Evolutionary conservation across 306 rosid species (phyloP).

Genomic region (Albizia julibrissin): DNA sequence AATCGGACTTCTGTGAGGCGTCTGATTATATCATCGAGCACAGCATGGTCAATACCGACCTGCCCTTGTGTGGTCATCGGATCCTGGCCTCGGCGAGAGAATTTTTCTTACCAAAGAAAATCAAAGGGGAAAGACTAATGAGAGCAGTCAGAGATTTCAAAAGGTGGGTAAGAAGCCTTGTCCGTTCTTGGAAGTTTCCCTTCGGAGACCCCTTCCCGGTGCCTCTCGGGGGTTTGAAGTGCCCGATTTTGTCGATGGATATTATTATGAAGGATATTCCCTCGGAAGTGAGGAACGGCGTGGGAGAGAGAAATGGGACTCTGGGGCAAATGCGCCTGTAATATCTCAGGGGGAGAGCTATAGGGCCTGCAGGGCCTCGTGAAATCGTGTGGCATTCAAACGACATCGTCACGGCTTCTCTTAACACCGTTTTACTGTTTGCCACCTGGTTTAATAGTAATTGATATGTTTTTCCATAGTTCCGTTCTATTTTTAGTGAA

Average conservation of each 20-base stretch:
- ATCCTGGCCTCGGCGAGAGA: conserved; percentile 19
- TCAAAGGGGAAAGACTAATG: neutral
- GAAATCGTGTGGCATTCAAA: neutral
- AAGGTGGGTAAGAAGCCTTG: neutral
- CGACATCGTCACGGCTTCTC: neutral
- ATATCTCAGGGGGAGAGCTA: neutral
- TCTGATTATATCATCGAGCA: conserved; percentile 83
- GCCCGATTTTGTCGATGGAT: conserved; percentile 4
- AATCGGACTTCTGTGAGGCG: conserved; percentile 85
- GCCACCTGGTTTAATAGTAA: too few relatives aligned
- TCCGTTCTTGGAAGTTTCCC: conserved; percentile 6
- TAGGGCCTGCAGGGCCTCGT: neutral
- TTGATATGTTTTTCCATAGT: too few relatives aligned
- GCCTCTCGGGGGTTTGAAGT: neutral
- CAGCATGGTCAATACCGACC: conserved; percentile 65
- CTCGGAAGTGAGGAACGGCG: conserved; percentile 7
- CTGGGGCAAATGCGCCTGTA: neutral
- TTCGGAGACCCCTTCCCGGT: conserved; percentile 3
- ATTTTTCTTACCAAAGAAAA: neutral
- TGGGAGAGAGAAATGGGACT: neutral
- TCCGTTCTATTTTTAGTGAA: too few relatives aligned
- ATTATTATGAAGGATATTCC: neutral
- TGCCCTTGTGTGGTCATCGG: conserved; percentile 46
- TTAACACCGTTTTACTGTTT: neutral
- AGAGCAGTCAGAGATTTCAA: neutral